phyloP scores from a whole-genome alignment of 306 rosid genomes.

The Gillenia trifoliata region DNA sequence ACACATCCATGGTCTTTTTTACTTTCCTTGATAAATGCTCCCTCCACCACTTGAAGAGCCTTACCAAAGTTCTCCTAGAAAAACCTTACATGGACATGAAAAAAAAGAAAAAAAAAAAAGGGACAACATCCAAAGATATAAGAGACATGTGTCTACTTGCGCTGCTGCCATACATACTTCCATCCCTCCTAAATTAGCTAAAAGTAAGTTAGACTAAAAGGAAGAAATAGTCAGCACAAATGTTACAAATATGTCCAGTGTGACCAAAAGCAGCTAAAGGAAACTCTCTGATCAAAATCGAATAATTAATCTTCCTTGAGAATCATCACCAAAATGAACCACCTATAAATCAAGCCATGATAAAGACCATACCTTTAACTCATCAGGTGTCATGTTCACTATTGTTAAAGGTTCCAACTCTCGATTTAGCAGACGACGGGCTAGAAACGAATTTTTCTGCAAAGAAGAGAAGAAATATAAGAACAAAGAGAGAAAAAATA shows the following conservation, averaged over 20 bases:
- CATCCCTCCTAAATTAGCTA: neutral
- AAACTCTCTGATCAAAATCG: neutral
- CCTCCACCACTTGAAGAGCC: neutral
- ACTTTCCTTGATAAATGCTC: neutral
- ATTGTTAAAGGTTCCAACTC: conserved; percentile 82
- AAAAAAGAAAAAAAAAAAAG: too few species aligned
- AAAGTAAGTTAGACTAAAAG: neutral
- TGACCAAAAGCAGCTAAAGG: neutral
- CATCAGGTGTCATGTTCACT: conserved; percentile 82
- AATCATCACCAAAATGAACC: neutral
- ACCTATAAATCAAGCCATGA: conserved; percentile 1
- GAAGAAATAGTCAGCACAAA: neutral
- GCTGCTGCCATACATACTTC: neutral
- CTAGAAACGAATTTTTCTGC: conserved; percentile 62
- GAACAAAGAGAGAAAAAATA: neutral
- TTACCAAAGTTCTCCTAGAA: neutral
- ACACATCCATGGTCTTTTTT: neutral
- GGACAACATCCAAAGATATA: neutral
- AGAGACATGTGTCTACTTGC: neutral
- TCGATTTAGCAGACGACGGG: conserved; percentile 64
- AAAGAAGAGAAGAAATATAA: conserved; percentile 11
- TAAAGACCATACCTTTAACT: conserved; percentile 64
- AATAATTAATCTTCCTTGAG: neutral
- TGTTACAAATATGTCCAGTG: neutral
- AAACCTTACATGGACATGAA: neutral